A percentile compares a stretch with the other conserved stretches of the same genome.
Conservation (phyloP, 2,329 filamentous ascomycete species). For the Teratosphaeria epicoccoides region DNA sequence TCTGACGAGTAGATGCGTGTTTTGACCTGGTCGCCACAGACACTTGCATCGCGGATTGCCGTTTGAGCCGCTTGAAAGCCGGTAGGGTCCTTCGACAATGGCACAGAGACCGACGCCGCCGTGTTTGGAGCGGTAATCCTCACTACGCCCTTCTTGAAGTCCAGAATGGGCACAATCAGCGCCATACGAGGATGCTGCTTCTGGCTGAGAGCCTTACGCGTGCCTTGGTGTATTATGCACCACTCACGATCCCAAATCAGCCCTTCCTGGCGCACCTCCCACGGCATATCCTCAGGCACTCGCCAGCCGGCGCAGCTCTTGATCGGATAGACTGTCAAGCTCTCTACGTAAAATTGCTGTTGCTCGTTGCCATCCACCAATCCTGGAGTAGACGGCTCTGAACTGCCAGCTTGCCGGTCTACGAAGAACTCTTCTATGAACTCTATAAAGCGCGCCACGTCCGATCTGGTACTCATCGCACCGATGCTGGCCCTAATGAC, state of each 20-base stretch:
- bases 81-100: conserved; percentile 57
- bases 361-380: background rate
- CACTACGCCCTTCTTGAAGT: conserved; percentile 58
- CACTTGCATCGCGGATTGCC: conserved; percentile 44
- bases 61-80: conserved; percentile 37
- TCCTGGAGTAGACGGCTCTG: background rate
- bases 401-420: conserved; percentile 6
- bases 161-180: conserved; percentile 62
- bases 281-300: conserved; percentile 52
- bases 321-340: conserved; percentile 66
- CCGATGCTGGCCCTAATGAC: conserved; percentile 78
- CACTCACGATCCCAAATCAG: conserved; percentile 93
- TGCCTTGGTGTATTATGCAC: conserved; percentile 83
- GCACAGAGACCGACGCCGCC: conserved; percentile 33
- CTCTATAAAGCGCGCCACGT: conserved; percentile 58
- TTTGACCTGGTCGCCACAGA: conserved; percentile 72
- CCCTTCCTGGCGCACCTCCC: conserved; percentile 73
- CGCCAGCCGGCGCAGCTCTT: conserved; percentile 82
- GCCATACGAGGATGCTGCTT: conserved; percentile 85
- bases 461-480: conserved; percentile 71
- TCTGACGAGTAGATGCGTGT: conserved; percentile 59
- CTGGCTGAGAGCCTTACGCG: conserved; percentile 73
- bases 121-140: conserved; percentile 39
- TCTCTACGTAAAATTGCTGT: conserved; percentile 33
- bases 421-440: conserved; percentile 26